Evolutionary conservation across 164 flowering plant genomes (phyloP).

Genomic region (Vitis rotundifolia): DNA sequence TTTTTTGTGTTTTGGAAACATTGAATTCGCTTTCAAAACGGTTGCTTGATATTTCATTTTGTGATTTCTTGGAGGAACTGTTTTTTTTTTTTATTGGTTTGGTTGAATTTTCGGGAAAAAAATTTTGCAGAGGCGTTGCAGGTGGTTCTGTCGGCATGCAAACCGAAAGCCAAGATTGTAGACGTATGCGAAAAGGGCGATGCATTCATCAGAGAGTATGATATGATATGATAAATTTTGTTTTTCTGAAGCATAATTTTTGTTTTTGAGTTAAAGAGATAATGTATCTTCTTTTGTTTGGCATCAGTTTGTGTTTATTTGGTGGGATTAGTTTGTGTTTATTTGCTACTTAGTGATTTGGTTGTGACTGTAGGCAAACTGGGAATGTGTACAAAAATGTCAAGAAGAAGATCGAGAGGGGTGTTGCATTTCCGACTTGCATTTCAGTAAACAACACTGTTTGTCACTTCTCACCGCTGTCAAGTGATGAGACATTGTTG

Average conservation of each 20-base stretch:
- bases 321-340: neutral
- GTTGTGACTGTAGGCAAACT: conserved; percentile 53
- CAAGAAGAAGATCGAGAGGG: conserved; percentile 93
- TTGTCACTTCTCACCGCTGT: conserved; percentile 91
- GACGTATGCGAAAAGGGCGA: conserved; percentile 92
- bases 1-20: too few relatives aligned
- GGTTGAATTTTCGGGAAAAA: too few relatives aligned
- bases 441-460: conserved; percentile 86
- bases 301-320: neutral
- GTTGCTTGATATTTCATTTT: too few relatives aligned
- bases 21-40: too few relatives aligned
- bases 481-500: conserved; percentile 75
- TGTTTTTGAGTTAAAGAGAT: neutral
- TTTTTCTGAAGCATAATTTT: neutral
- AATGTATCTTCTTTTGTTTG: neutral
- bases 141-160: conserved; percentile 73
- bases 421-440: conserved; percentile 94
- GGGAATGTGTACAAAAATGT: conserved; percentile 88
- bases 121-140: conserved; percentile 80
- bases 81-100: too few relatives aligned
- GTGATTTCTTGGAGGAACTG: too few relatives aligned
- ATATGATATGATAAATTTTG: neutral
- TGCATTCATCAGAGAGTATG: conserved; percentile 80
- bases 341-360: neutral
- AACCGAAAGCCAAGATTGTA: conserved; percentile 80